Evolutionary conservation across 768 basidiomycete species (phyloP), one percentile per base, ranked within the genome.

Genomic region (Cystobasidiopsis lactophilus): DNA sequence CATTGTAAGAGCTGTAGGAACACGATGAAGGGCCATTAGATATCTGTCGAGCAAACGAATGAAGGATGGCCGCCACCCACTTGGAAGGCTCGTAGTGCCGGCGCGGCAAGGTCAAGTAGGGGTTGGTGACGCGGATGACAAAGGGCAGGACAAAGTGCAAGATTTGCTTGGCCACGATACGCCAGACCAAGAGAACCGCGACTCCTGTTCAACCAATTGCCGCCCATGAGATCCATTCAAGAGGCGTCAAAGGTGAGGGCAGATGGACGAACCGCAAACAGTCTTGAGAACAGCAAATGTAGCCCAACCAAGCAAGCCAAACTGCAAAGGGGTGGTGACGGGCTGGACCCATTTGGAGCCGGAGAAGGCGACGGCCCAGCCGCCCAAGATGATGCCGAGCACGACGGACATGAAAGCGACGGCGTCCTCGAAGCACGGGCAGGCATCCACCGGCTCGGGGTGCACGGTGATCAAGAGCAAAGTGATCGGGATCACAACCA

Each of bases 351-450:
- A 52, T 39, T n/a, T 53, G 30, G 50, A 51, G 18, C 59, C 58
- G 26, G 35, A 43, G 31, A 54, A 53, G 1, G 57, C 71, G 27
- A 66, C 70, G 45, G 69, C 67, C 86, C 88, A 93, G 40, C 74
- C 71, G 0, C 76, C 77, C 0, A 86, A 63, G 23, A 75, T 68
- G 19, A 72, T 69, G n/a, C 91, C 91, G 33, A 81, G 70, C 18
- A 83, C 72, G 39, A 86, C 86, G 24, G 82, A 79, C n/a, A 82
- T 68, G 58, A 88, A 80, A 0, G 91, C 86, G 48, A 95, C 89
- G 2, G 89, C 85, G 62, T 96, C 91, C 63, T 93, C 91, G 66
- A 93, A 98, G 67, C 91, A 95, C 2, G 91, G 91, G 59, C 91
- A 95, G 61, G 91, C 85, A 53, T 96, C 89, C 9, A 91, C 82